Base-by-base conservation (phyloP, 1,139 yeast genomes). In the Zygosaccharomyces pseudobailii region DNA sequence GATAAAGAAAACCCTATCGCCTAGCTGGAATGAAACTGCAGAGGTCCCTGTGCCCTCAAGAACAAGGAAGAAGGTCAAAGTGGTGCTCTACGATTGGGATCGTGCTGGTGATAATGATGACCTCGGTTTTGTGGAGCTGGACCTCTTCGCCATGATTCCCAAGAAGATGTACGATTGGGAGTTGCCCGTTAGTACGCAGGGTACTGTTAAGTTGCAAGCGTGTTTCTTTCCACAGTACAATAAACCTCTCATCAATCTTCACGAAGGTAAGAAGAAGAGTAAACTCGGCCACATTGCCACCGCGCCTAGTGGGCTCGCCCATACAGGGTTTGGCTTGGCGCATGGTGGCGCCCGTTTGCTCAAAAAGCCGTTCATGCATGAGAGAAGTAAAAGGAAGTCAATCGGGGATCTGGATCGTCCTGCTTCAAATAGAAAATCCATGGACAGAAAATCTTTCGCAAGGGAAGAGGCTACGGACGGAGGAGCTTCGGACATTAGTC, bases 61-160 rank as follows among this genome's bases (percentile, higher is more conserved):
- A 65, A 70, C 80, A 1, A 76, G 85, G 62, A 73, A 76, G 42
- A 57, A 70, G 22, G 60, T 83, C 25, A 52, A 67, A 37, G 57
- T 82, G 36, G 76, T 75, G 46, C 78, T 82, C 10, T 79, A 69
- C 58, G 94, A 85, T 65, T 85, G 92, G 92, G 92, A 85, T 66
- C 74, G 82, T 59, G 77, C 88, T 25, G 89, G 86, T 53, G 77
- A 74, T 44, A 80, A 82, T 62, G 84, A 79, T 56, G 65, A 75
- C 33, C 67, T 85, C 47, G 89, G 90, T 41, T 56, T 66, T 35
- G 76, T 76, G 2, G 56, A 56, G 4, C 54, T 84, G 39, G 83
- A 82, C 55, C 66, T 82, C 30, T 68, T 79, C 1, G 57, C 70
- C 1, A 57, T 84, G 33, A 72, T 72, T 21, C 78, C 82, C 1